A percentile compares a stretch with the other conserved stretches of the same genome.
phyloP scores from a whole-genome alignment of 129 eudicot species.

The Ambrosia trifida region DNA sequence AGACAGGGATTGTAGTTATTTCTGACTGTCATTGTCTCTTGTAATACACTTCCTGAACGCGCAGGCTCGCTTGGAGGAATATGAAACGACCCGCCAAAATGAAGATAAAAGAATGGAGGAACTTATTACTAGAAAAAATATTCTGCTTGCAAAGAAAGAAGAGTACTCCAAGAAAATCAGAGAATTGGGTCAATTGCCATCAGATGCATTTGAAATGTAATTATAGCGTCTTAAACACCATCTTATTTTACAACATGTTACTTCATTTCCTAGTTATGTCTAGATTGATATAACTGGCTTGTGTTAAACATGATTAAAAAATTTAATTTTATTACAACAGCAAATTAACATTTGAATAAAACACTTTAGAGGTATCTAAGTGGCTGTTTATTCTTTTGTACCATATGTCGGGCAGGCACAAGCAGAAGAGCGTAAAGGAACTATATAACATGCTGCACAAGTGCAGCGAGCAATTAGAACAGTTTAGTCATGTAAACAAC shows the following conservation, averaged over 20 bases:
- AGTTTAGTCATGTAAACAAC: slow-evolving; percentile 98
- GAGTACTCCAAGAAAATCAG: slow-evolving; percentile 96
- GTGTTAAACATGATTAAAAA: neutral
- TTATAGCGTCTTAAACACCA: too few species aligned
- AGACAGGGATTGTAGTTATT: slow-evolving; percentile 9
- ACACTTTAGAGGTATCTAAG: neutral
- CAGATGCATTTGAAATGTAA: slow-evolving; percentile 97
- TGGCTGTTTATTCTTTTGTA: slow-evolving; percentile 2
- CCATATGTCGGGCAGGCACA: slow-evolving; percentile 45
- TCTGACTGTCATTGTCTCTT: slow-evolving; percentile 9
- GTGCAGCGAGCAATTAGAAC: slow-evolving; percentile 91
- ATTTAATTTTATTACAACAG: neutral
- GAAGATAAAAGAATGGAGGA: slow-evolving; percentile 84
- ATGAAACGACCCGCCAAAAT: slow-evolving; percentile 68
- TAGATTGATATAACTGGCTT: neutral
- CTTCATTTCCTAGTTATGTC: neutral
- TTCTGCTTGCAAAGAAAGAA: slow-evolving; percentile 81
- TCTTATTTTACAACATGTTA: neutral
- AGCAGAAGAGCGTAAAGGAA: slow-evolving; percentile 72
- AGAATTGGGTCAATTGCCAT: slow-evolving; percentile 86
- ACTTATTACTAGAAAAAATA: slow-evolving; percentile 66
- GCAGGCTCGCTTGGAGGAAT: slow-evolving; percentile 76
- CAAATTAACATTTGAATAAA: neutral
- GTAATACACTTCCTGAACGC: slow-evolving; percentile 19
- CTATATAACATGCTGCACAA: slow-evolving; percentile 87